Conservation (phyloP, 139 green algal genomes). For the Coelastrella sp. region DNA sequence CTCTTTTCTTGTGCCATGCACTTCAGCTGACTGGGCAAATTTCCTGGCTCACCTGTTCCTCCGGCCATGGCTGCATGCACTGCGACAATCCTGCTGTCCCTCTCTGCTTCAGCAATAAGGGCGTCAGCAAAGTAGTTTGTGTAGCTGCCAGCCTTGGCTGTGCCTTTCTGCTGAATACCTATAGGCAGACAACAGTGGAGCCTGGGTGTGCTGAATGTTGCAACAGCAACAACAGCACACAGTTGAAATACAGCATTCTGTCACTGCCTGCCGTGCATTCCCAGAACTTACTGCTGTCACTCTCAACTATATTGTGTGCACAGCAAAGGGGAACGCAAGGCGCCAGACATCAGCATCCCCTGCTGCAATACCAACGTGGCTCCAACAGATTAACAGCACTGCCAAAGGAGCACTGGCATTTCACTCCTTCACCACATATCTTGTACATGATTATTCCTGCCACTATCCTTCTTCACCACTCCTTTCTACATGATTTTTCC, state of each 20-base stretch:
- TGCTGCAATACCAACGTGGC: too few species aligned
- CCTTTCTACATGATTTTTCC: conserved; percentile 81
- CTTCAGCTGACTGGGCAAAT: too few species aligned
- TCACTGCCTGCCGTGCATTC: background rate
- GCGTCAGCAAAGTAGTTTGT: conserved; percentile 99
- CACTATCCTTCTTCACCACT: background rate
- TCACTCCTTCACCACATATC: conserved; percentile 9
- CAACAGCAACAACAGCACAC: too few species aligned
- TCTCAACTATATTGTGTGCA: too few species aligned
- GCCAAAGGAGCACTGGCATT: too few species aligned
- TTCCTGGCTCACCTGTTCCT: conserved; percentile 69
- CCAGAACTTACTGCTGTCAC: background rate
- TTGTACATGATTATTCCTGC: conserved; percentile 79
- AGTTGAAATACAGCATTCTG: background rate
- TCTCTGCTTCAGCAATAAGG: conserved; percentile 94
- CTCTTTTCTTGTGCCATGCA: too few species aligned
- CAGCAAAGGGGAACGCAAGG: too few species aligned
- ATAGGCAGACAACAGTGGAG: background rate
- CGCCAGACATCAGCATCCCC: too few species aligned
- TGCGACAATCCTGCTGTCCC: conserved; percentile 91
- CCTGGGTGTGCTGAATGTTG: too few species aligned
- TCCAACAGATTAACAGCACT: too few species aligned
- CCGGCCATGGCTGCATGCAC: conserved; percentile 99
- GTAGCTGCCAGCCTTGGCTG: conserved; percentile 84
- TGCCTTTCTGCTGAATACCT: conserved; percentile 35